Conservation (phyloP, 1,284 basidiomycete genomes). For the Leccinum pachyderme region DNA sequence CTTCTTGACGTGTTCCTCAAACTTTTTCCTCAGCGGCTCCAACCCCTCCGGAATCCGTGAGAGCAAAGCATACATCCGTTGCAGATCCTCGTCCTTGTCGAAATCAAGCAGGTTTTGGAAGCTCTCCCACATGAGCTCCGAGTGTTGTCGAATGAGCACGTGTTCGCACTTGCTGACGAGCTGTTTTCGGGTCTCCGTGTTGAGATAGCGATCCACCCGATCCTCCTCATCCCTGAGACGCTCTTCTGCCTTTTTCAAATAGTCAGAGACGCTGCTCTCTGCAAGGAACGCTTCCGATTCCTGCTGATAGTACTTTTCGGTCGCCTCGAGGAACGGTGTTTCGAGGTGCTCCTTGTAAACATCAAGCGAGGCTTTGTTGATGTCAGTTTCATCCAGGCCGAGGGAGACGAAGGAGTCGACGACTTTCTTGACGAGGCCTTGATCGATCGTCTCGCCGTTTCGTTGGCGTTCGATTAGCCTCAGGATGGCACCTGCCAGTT, state of each 20-base stretch:
- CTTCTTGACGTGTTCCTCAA: conserved; percentile 93
- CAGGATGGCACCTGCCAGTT: conserved; percentile 86
- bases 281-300: conserved; percentile 91
- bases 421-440: conserved; percentile 92
- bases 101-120: conserved; percentile 92
- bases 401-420: conserved; percentile 97
- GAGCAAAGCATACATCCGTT: conserved; percentile 93
- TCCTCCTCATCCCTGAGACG: conserved; percentile 94
- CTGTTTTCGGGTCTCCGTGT: conserved; percentile 83
- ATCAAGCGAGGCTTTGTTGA: conserved; percentile 90
- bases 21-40: conserved; percentile 89
- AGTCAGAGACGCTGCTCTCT: conserved; percentile 92
- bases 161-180: conserved; percentile 91
- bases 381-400: conserved; percentile 89
- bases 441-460: conserved; percentile 93
- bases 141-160: conserved; percentile 88
- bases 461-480: conserved; percentile 90
- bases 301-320: conserved; percentile 88
- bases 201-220: conserved; percentile 92
- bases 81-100: conserved; percentile 91
- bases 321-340: conserved; percentile 83
- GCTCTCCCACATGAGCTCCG: conserved; percentile 89
- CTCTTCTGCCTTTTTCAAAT: conserved; percentile 94
- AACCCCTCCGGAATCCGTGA: conserved; percentile 88
- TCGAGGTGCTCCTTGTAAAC: conserved; percentile 95